Evolutionary conservation across 2,329 filamentous ascomycete species (phyloP).

Genomic region (Aspergillus persii): DNA sequence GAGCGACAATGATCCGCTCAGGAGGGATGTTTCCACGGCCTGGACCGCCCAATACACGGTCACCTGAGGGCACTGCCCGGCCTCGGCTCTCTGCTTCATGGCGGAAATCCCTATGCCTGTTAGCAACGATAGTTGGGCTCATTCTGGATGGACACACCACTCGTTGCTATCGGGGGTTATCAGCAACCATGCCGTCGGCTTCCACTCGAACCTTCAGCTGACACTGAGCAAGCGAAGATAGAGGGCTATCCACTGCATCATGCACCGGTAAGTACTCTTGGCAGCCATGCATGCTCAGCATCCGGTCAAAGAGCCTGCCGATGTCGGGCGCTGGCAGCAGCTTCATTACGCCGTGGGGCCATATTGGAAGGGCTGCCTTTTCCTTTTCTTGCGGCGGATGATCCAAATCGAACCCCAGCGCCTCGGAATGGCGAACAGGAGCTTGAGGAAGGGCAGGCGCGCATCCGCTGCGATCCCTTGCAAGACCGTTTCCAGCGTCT

Average conservation of each 20-base stretch:
- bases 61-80: neutral
- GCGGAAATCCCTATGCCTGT: neutral
- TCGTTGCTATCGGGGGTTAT: neutral
- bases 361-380: neutral
- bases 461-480: neutral
- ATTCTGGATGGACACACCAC: neutral
- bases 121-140: neutral
- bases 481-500: neutral
- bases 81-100: neutral
- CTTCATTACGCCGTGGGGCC: neutral
- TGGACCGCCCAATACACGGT: neutral
- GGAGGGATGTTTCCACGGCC: neutral
- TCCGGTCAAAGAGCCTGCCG: neutral
- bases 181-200: neutral
- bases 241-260: neutral
- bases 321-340: neutral
- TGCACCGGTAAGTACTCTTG: neutral
- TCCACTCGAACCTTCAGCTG: neutral
- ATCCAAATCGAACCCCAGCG: neutral
- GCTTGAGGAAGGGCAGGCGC: neutral
- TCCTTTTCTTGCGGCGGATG: neutral
- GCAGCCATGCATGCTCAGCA: neutral
- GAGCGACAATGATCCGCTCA: neutral
- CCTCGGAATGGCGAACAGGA: neutral
- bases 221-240: neutral